These are phyloP conservation scores for Phaeotremella skinneri DNA, from an alignment of 768 basidiomycete species.

Conservation along the genomic window DNA sequence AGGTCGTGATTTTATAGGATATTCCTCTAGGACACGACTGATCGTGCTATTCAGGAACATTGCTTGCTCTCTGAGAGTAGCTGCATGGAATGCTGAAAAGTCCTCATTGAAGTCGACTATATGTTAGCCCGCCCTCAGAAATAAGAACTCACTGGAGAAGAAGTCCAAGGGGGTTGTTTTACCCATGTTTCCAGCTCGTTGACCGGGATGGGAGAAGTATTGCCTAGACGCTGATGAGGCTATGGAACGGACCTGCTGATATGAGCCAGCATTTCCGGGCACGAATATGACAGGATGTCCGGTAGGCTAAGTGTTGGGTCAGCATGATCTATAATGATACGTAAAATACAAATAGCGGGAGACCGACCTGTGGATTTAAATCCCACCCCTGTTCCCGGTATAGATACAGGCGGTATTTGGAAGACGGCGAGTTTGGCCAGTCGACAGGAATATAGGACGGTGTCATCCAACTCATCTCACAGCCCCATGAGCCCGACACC, in stretches of 20 bases:
- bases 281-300: constrained; percentile 92
- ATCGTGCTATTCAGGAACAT: constrained; percentile 70
- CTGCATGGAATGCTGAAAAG: constrained; percentile 88
- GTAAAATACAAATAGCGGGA: background rate
- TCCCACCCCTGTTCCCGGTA: constrained; percentile 91
- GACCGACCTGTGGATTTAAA: constrained; percentile 57
- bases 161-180: constrained; percentile 64
- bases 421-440: constrained; percentile 68
- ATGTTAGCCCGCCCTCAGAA: background rate
- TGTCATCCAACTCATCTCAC: constrained; percentile 52
- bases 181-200: constrained; percentile 8
- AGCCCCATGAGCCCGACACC: constrained; percentile 39
- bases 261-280: constrained; percentile 95
- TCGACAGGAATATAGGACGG: constrained; percentile 78
- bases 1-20: constrained; percentile 53
- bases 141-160: constrained; percentile 65
- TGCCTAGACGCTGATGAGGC: constrained; percentile 86
- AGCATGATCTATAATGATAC: background rate
- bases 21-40: constrained; percentile 48
- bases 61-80: constrained; percentile 79
- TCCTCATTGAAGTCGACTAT: constrained; percentile 96
- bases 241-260: constrained; percentile 88
- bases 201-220: constrained; percentile 63
- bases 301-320: constrained; percentile 19
- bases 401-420: constrained; percentile 78